Percentiles rank a stretch among this genome's conserved stretches.
Evolutionary conservation across 257 asterid species (phyloP).

Genomic region (Knoxia roxburghii): DNA sequence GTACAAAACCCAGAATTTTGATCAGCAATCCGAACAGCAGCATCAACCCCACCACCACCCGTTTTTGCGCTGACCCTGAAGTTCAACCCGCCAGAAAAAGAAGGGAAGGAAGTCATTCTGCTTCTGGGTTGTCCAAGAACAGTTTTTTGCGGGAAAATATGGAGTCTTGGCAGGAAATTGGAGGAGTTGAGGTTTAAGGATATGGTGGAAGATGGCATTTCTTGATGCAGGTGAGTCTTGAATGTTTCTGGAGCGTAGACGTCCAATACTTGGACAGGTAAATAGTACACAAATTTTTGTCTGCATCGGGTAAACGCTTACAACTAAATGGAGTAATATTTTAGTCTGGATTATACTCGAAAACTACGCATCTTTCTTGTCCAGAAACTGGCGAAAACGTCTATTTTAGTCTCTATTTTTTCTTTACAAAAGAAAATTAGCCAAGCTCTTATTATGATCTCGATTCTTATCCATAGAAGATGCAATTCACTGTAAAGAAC

Average conservation of each 20-base stretch:
- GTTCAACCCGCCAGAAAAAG: constrained; percentile 32
- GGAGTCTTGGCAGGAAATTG: constrained; percentile 28
- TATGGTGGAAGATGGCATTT: constrained; percentile 45
- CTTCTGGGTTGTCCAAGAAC: constrained; percentile 23
- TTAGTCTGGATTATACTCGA: too few relatives aligned
- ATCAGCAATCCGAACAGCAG: constrained; percentile 15
- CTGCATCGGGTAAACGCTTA: too few relatives aligned
- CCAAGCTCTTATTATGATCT: too few relatives aligned
- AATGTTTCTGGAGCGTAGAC: neutral
- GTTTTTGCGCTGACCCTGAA: constrained; percentile 35
- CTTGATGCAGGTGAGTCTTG: constrained; percentile 7
- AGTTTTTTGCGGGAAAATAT: constrained; percentile 24
- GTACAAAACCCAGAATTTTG: constrained; percentile 43
- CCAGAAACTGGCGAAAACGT: too few relatives aligned
- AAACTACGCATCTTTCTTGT: too few relatives aligned
- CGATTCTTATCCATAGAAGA: too few relatives aligned
- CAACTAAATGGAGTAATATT: too few relatives aligned
- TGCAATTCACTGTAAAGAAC: too few relatives aligned
- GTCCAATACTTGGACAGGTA: too few relatives aligned
- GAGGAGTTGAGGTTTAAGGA: constrained; percentile 35
- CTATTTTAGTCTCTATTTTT: too few relatives aligned
- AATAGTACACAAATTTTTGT: too few relatives aligned
- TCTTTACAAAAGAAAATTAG: too few relatives aligned
- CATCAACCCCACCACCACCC: constrained; percentile 12
- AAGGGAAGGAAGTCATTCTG: constrained; percentile 35